Evolutionary conservation across 2,329 filamentous ascomycete species (phyloP), one percentile per base, ranked within the genome.

Genomic region (Sarocladium kiliense): DNA sequence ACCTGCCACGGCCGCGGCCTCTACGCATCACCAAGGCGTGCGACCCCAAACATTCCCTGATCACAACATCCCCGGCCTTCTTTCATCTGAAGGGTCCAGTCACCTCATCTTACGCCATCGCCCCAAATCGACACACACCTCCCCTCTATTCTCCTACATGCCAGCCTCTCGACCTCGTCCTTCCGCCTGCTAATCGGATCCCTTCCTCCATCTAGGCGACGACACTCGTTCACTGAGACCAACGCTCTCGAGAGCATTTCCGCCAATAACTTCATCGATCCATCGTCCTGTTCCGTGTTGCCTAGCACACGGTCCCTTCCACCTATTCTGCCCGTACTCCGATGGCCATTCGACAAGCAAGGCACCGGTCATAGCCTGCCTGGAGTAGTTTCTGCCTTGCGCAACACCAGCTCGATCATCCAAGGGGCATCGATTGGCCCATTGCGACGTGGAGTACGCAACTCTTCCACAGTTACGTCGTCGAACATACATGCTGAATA

Each of bases 11-110:
- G 30, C 44, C n/a, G n/a, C 27, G 16, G 27, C 16, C 11, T 32
- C 27, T 51, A 34, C n/a, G 30, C 47, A 51, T 36, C 47, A 51
- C 18, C 47, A 51, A 51, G 30, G 18, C 27, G 47, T 19, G 27
- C 30, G 16, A 51, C 27, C 47, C 47, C n/a, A 23, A 51, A 36
- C 47, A 5, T 34, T 7, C 4, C 47, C 30, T 14, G 30, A 18
- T 18, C 30, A 36, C 23, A 18, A 49, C 30, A 34, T 51, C 21
- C 47, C 25, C 27, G 30, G 21, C 44, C 16, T 36, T 36, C 30
- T 51, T 51, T 51, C 47, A 27, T 49, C 44, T 30, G 23, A 30
- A 21, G 44, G n/a, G 3, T 32, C 16, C 47, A 21, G 26, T 51
- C 47, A 34, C 27, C 27, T 19, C 18, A 36, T 34, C 47, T 36